Evolutionary conservation across 2,329 filamentous ascomycete genomes (phyloP), one percentile per base, ranked within the genome.

Genomic region (Pestalotiopsis sp.): DNA sequence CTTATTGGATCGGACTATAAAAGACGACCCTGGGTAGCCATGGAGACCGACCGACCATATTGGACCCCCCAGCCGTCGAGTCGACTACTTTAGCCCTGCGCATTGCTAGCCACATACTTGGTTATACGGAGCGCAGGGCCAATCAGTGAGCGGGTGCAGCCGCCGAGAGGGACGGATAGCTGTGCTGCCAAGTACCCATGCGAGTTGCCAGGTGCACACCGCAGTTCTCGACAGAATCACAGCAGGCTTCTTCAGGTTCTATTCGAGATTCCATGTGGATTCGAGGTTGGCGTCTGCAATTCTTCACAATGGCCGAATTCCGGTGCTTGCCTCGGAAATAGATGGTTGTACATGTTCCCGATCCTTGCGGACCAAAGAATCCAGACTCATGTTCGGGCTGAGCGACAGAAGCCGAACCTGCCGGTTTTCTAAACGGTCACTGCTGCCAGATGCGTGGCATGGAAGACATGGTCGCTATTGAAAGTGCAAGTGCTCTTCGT

Each of bases 121-220:
- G 72, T 69, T 69, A 60, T 59, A 59, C 60, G 52, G 69, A 66
- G 64, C 27, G 31, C 17, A 27, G 67, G 68, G 49, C 76, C 74
- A 77, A 77, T 78, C 65, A 72, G 67, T 59, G 45, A 36, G 12
- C 64, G 59, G 64, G 64, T 70, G 64, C 66, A 73, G 64, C 71
- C 72, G 73, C 73, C 72, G 73, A 69, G 65, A 49, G 70, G 64
- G 70, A 72, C 31, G 31, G 17, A 52, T 20, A 20, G 45, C 45
- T 67, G 69, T 68, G 68, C 41, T 71, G 66, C 64, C 67, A 62
- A 38, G 69, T 64, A 59, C 45, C 11, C n/a, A 63, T 39, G 62
- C 25, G 4, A 68, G 11, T 27, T 38, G 49, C 25, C 38, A 57
- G 62, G 23, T 27, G 61, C 69, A 71, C 62, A 60, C 66, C 66